Percentiles rank a stretch among this genome's conserved stretches.
Conservation (phyloP, 2,329 filamentous ascomycete species). For the Aspergillus japonicus region DNA sequence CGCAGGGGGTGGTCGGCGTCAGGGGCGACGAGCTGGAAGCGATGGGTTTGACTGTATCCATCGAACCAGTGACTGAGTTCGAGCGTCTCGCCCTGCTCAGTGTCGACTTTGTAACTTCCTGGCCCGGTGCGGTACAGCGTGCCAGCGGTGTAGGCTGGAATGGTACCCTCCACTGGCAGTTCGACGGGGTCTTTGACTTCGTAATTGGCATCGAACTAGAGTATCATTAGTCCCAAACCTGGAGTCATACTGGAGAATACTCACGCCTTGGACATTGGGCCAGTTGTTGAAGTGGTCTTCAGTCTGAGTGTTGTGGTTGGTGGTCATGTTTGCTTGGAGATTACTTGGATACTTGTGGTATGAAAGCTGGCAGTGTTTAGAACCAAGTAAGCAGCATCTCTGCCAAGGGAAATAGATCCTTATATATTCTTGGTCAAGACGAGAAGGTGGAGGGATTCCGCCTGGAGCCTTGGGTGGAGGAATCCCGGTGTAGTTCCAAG, state of each 20-base stretch:
- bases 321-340: neutral
- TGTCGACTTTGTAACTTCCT: slow-evolving; percentile 63
- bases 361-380: neutral
- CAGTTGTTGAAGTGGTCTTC: slow-evolving; percentile 44
- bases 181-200: slow-evolving; percentile 66
- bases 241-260: slow-evolving; percentile 17
- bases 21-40: slow-evolving; percentile 64
- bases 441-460: slow-evolving; percentile 5
- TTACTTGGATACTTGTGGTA: neutral
- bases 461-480: neutral
- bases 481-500: neutral
- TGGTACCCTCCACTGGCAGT: slow-evolving; percentile 62
- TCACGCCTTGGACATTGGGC: slow-evolving; percentile 54
- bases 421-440: neutral
- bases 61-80: slow-evolving; percentile 77
- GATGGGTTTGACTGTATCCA: slow-evolving; percentile 67
- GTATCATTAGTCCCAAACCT: slow-evolving; percentile 7
- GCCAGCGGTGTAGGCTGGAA: slow-evolving; percentile 71
- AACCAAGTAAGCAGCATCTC: neutral
- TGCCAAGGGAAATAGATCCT: too few relatives aligned
- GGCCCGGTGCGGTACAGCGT: slow-evolving; percentile 73
- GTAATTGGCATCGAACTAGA: slow-evolving; percentile 65
- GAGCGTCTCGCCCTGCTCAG: slow-evolving; percentile 57
- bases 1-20: slow-evolving; percentile 34
- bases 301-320: neutral